phyloP scores from a whole-genome alignment of 129 eudicot genomes.

The Artemisia annua region DNA sequence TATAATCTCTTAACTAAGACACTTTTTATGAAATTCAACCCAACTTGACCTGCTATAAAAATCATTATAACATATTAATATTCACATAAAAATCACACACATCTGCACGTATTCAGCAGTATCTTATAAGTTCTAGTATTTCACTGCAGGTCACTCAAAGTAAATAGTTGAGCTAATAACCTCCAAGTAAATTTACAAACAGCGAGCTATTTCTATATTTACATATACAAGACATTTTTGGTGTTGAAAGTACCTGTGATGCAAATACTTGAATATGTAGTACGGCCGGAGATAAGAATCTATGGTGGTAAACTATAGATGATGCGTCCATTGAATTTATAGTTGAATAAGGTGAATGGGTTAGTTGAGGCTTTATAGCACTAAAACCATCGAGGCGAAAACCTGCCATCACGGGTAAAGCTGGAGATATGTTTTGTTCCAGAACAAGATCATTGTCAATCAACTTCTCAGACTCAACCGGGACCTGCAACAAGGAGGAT shows the following conservation, averaged over 20 bases:
- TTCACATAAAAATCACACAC: conserved; percentile 17
- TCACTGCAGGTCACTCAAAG: too few relatives aligned
- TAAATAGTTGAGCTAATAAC: not conserved
- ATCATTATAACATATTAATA: not conserved
- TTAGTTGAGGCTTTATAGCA: conserved; percentile 70
- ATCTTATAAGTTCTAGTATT: not conserved
- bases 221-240: conserved; percentile 12
- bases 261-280: conserved; percentile 75
- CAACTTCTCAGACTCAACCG: conserved; percentile 75
- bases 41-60: too few relatives aligned
- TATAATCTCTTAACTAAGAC: too few relatives aligned
- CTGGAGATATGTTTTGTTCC: conserved; percentile 68
- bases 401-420: conserved; percentile 79
- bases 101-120: too few relatives aligned
- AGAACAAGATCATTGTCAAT: conserved; percentile 61
- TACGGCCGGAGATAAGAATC: conserved; percentile 62
- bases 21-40: too few relatives aligned
- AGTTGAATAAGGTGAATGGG: conserved; percentile 64
- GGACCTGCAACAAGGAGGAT: conserved; percentile 52
- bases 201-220: not conserved
- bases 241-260: conserved; percentile 56
- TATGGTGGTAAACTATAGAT: conserved; percentile 50
- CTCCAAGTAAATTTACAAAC: not conserved
- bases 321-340: conserved; percentile 34
- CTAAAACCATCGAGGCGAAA: conserved; percentile 84